Evolutionary conservation across 1,139 yeast species (phyloP).

Genomic region (Kodamaea arcana): DNA sequence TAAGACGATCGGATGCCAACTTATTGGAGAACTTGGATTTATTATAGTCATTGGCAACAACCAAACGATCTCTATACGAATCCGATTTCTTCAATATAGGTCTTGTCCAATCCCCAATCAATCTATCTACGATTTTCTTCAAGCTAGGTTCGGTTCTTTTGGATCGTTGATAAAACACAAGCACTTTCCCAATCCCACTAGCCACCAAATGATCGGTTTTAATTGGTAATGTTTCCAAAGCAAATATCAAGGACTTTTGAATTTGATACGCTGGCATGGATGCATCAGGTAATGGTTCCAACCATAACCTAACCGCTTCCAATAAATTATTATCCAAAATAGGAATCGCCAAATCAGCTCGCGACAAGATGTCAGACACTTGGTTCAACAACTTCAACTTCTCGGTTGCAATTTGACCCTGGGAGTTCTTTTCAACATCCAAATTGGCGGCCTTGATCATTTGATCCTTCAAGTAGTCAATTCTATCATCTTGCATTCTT

Average conservation of each 20-base stretch:
- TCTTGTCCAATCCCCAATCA: constrained; percentile 97
- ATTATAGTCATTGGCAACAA: constrained; percentile 69
- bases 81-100: constrained; percentile 96
- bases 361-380: constrained; percentile 70
- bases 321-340: constrained; percentile 89
- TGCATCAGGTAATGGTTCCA: constrained; percentile 97
- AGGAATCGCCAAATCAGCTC: constrained; percentile 85
- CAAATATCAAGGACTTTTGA: constrained; percentile 78
- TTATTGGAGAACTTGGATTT: constrained; percentile 51
- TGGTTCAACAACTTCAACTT: constrained; percentile 78
- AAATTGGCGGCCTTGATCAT: constrained; percentile 92
- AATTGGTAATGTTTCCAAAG: constrained; percentile 77
- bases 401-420: constrained; percentile 77
- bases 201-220: constrained; percentile 94
- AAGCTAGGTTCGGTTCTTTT: constrained; percentile 83
- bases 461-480: constrained; percentile 73
- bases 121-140: constrained; percentile 82
- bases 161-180: constrained; percentile 89
- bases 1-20: constrained; percentile 32
- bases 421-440: constrained; percentile 81
- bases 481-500: constrained; percentile 89
- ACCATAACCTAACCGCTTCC: constrained; percentile 94
- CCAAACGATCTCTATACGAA: constrained; percentile 84
- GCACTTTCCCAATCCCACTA: constrained; percentile 88
- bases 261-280: constrained; percentile 95